These are phyloP conservation scores for Saitozyma podzolica DNA, from an alignment of 768 basidiomycete species.

Conservation along the genomic window DNA sequence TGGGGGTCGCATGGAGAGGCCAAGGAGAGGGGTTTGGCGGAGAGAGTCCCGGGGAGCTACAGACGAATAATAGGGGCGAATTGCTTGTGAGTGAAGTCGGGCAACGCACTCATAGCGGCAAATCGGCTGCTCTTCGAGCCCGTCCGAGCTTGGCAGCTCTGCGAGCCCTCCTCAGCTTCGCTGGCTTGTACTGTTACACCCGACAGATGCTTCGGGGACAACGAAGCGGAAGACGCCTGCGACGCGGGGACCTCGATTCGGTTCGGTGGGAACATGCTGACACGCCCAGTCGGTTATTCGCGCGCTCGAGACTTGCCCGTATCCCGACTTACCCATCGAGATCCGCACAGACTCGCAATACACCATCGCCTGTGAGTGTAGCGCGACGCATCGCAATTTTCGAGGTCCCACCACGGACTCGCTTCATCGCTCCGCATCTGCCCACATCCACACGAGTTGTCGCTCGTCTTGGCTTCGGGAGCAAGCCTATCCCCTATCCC, in stretches of 20 bases:
- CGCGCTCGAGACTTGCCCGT: constrained; percentile 70
- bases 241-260: too few species aligned
- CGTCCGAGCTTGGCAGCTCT: too few species aligned
- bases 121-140: constrained; percentile 2
- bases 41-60: constrained; percentile 55
- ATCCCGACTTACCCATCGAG: constrained; percentile 59
- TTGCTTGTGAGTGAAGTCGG: constrained; percentile 63
- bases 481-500: background rate
- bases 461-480: background rate
- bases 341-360: constrained; percentile 87
- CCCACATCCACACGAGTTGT: too few species aligned
- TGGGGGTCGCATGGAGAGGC: constrained; percentile 62
- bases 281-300: constrained; percentile 72
- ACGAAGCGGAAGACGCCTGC: too few species aligned
- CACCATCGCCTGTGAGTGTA: constrained; percentile 67
- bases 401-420: too few species aligned
- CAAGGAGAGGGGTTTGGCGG: constrained; percentile 65
- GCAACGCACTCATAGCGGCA: background rate
- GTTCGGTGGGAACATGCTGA: background rate
- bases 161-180: too few species aligned
- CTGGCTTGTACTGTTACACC: too few species aligned
- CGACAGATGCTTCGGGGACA: too few species aligned
- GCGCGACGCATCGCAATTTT: too few species aligned
- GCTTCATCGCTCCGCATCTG: too few species aligned
- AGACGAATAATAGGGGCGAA: constrained; percentile 66